Conservation (phyloP, 1,139 yeast genomes). For the Magnusiomyces suaveolens region DNA sequence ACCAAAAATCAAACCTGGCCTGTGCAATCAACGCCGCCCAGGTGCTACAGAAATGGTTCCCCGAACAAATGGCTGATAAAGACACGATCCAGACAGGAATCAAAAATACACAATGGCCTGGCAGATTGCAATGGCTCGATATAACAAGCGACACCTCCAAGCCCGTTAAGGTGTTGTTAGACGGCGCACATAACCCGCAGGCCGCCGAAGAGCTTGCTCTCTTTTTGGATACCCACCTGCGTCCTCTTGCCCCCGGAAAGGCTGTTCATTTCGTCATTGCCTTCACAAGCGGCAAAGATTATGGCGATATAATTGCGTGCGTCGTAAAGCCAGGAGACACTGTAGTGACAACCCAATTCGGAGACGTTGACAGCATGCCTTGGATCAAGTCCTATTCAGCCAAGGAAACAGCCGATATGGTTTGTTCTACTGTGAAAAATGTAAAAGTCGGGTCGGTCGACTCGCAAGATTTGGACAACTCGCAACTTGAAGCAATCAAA, state of each 20-base stretch:
- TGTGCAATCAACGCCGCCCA: slow-evolving; percentile 57
- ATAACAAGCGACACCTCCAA: slow-evolving; percentile 38
- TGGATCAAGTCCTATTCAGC: slow-evolving; percentile 58
- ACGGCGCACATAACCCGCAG: slow-evolving; percentile 88
- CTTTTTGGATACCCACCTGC: slow-evolving; percentile 31
- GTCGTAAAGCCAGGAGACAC: slow-evolving; percentile 44
- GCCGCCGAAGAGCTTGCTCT: slow-evolving; percentile 63
- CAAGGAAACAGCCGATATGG: slow-evolving; percentile 30
- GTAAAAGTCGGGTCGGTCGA: slow-evolving; percentile 2
- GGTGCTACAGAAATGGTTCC: slow-evolving; percentile 20
- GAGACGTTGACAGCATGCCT: slow-evolving; percentile 79
- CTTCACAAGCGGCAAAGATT: slow-evolving; percentile 62
- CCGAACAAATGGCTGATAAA: slow-evolving; percentile 20
- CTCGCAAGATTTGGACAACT: not conserved
- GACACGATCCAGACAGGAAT: slow-evolving; percentile 44
- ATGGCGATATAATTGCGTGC: slow-evolving; percentile 43
- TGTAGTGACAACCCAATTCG: slow-evolving; percentile 54
- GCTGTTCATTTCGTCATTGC: slow-evolving; percentile 60
- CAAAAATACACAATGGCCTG: slow-evolving; percentile 33
- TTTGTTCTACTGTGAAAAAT: slow-evolving; percentile 10
- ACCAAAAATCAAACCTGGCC: slow-evolving; percentile 61
- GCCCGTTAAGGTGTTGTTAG: slow-evolving; percentile 52
- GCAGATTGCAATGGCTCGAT: slow-evolving; percentile 31
- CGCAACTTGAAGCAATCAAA: not conserved
- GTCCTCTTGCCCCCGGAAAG: slow-evolving; percentile 19